Percentiles rank a stretch among this genome's conserved stretches.
Conservation (phyloP, 78 protist species). For the Blattamonas nauphoetae region DNA sequence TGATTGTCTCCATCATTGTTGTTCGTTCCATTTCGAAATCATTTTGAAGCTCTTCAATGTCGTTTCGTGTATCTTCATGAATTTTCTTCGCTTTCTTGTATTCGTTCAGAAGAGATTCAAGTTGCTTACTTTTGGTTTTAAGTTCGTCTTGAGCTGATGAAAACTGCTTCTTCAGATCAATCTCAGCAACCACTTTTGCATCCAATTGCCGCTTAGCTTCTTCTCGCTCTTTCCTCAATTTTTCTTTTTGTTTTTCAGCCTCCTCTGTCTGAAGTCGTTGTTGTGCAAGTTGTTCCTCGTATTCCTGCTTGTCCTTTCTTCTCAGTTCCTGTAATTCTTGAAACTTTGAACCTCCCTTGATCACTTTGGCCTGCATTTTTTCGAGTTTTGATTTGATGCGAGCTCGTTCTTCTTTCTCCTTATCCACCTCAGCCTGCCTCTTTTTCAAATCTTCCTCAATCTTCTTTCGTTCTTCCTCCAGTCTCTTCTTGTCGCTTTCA, state of each 20-base stretch:
- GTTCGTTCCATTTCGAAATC: not conserved
- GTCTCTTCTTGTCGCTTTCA: not conserved
- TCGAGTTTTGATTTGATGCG: not conserved
- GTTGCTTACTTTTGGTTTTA: not conserved
- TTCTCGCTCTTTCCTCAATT: not conserved
- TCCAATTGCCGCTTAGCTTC: not conserved
- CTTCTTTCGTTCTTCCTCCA: not conserved
- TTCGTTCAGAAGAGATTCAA: not conserved
- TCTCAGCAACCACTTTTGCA: not conserved
- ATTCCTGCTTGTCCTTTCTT: not conserved
- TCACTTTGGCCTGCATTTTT: not conserved
- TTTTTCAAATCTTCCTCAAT: not conserved
- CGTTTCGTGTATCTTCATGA: not conserved
- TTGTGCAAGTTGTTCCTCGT: not conserved
- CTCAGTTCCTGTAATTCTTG: not conserved
- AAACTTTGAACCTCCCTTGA: not conserved
- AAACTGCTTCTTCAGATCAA: not conserved
- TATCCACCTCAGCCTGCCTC: not conserved
- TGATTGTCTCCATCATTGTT: not conserved
- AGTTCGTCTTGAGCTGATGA: not conserved
- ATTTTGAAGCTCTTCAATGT: not conserved
- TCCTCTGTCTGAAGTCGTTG: not conserved
- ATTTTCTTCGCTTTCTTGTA: not conserved
- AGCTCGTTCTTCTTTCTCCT: not conserved
- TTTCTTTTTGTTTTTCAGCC: not conserved